phyloP scores from a whole-genome alignment of 2,329 filamentous ascomycete genomes.

The Verticillium klebahnii region DNA sequence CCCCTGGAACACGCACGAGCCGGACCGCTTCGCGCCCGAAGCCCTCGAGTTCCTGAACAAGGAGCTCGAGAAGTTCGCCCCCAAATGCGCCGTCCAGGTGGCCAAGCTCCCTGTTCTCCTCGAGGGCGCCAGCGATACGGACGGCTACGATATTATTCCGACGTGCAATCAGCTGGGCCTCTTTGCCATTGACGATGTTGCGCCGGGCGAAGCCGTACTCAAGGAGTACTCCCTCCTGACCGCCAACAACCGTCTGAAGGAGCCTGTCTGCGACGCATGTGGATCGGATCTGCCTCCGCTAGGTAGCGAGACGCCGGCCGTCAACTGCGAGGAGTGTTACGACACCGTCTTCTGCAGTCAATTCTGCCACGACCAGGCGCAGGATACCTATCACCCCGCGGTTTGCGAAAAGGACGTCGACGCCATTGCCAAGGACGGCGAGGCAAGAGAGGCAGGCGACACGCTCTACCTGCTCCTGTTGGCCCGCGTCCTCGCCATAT shows the following conservation, averaged over 20 bases:
- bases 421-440: constrained; percentile 59
- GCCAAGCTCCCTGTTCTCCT: constrained; percentile 71
- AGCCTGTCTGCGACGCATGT: constrained; percentile 85
- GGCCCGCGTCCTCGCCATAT: constrained; percentile 58
- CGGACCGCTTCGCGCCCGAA: constrained; percentile 65
- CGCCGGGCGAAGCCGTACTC: constrained; percentile 70
- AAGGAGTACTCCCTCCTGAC: constrained; percentile 82
- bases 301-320: constrained; percentile 37
- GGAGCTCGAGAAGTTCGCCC: constrained; percentile 63
- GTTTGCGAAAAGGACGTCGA: constrained; percentile 65
- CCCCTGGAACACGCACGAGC: constrained; percentile 63
- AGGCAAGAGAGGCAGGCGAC: constrained; percentile 54
- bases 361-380: constrained; percentile 53
- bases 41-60: constrained; percentile 69
- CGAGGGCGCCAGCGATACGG: constrained; percentile 45
- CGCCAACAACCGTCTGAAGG: constrained; percentile 82
- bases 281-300: constrained; percentile 66
- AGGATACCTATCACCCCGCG: constrained; percentile 57
- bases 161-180: constrained; percentile 79
- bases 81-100: constrained; percentile 75
- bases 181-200: constrained; percentile 80
- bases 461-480: constrained; percentile 61
- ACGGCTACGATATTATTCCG: constrained; percentile 43
- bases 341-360: constrained; percentile 64
- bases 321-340: constrained; percentile 56